Evolutionary conservation across 768 basidiomycete species (phyloP), one percentile per base, ranked within the genome.

Genomic region (Lactarius vividus): DNA sequence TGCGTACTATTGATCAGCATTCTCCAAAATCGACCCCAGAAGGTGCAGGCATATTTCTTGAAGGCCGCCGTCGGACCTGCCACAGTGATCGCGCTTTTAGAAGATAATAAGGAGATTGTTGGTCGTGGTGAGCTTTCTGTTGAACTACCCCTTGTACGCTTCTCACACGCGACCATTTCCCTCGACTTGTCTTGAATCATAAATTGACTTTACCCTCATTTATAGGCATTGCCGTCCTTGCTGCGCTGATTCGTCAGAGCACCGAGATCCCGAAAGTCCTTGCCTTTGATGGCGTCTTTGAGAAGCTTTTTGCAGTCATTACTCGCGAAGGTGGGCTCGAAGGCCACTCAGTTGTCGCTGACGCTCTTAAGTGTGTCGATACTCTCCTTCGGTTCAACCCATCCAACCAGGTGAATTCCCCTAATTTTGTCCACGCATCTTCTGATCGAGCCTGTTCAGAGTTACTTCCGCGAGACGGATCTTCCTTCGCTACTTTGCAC

Each of bases 261-360:
- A 85, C 91, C 37, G 94, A 98, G 74, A 92, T 99, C 40, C 96
- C 98, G 73, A 98, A 98, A 77, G 87, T 98, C 35, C 85, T 98
- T 54, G 94, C 96, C 0, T 99, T 99, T 71, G 94, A 95, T 71
- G 95, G 97, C 23, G 92, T 92, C 1, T 98, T 99, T 72, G 97
- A 99, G 79, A 93, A 90, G 74, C 83, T 99, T 35, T 94, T 98
- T 78, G 88, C 88, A 62, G 94, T 92, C 57, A 84, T 98, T 67
- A 83, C 85, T 10, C 83, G 85, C 67, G 96, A 98, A 75, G 93
- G 94, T 26, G 97, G 97, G 0, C 81, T 95, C 28, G 96, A 98
- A 71, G 95, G 96, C 18, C 94, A 94, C 11, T 82, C 89, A 62
- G 88, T 92, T 52, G 86, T 92, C 0, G 88, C 91, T 70, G 89